Percentiles rank a stretch among this genome's conserved stretches.
Conservation (phyloP, 306 rosid genomes). For the Acacia crassicarpa region DNA sequence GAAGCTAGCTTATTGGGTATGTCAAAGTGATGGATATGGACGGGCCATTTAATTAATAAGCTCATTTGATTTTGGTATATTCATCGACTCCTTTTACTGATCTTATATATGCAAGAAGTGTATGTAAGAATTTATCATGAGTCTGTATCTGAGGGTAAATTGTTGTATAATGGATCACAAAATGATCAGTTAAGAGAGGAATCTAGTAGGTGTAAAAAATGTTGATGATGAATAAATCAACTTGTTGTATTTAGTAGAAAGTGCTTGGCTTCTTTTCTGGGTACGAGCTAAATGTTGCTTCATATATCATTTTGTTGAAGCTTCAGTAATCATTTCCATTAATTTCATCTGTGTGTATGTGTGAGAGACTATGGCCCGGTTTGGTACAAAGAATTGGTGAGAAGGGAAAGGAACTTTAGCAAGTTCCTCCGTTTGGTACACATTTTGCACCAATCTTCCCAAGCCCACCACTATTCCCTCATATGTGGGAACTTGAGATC, state of each 20-base stretch:
- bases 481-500: too few relatives aligned
- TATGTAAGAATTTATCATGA: neutral
- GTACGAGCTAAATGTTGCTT: neutral
- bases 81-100: neutral
- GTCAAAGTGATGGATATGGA: neutral
- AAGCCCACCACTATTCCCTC: too few relatives aligned
- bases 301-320: neutral
- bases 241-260: slow-evolving; percentile 21
- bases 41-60: neutral
- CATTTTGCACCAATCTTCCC: too few relatives aligned
- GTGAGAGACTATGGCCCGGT: neutral
- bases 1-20: neutral
- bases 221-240: slow-evolving; percentile 60
- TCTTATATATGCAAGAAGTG: neutral
- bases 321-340: neutral
- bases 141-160: neutral
- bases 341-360: neutral
- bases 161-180: slow-evolving; percentile 45
- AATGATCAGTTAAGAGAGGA: slow-evolving; percentile 21
- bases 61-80: neutral
- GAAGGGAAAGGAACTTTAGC: too few relatives aligned
- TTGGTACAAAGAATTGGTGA: too few relatives aligned
- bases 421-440: too few relatives aligned
- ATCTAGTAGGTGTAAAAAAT: slow-evolving; percentile 51
- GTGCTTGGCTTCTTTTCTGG: neutral